A percentile compares a stretch with the other conserved stretches of the same genome.
These are phyloP conservation scores for Choanephora cucurbitarum DNA, from an alignment of 371 early-diverging fungal genomes.

Conservation along the genomic window DNA sequence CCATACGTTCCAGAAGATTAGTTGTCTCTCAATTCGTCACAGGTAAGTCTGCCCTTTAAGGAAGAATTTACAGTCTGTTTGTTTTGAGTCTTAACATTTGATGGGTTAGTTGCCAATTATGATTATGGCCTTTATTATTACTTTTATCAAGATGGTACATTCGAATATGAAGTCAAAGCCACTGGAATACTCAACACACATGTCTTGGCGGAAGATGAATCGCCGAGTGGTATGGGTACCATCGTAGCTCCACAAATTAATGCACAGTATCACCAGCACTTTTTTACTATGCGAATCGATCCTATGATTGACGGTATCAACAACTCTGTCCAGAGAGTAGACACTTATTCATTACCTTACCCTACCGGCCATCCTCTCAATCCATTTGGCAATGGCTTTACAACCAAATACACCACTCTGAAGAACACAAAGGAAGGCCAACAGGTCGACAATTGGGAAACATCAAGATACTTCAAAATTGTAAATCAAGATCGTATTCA, in stretches of 20 bases:
- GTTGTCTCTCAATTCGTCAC: conserved; percentile 59
- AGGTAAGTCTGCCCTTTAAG: conserved; percentile 27
- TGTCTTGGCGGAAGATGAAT: conserved; percentile 54
- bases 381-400: conserved; percentile 47
- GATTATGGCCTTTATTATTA: conserved; percentile 61
- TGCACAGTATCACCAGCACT: conserved; percentile 57
- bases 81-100: no score
- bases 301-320: conserved; percentile 54
- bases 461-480: conserved; percentile 53
- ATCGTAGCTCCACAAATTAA: conserved; percentile 56
- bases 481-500: conserved; percentile 44
- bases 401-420: conserved; percentile 31
- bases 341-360: conserved; percentile 36
- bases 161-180: conserved; percentile 59
- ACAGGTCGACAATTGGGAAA: conserved; percentile 28
- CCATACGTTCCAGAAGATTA: conserved; percentile 52
- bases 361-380: conserved; percentile 53
- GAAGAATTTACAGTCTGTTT: not conserved
- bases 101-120: conserved; percentile 58
- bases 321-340: conserved; percentile 45
- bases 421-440: conserved; percentile 47
- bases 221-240: conserved; percentile 47
- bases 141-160: conserved; percentile 60
- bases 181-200: conserved; percentile 57
- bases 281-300: conserved; percentile 59